A percentile compares a stretch with the other conserved stretches of the same genome.
These are phyloP conservation scores for Capsicum rhomboideum DNA, from an alignment of 257 asterid genomes.

Conservation along the genomic window DNA sequence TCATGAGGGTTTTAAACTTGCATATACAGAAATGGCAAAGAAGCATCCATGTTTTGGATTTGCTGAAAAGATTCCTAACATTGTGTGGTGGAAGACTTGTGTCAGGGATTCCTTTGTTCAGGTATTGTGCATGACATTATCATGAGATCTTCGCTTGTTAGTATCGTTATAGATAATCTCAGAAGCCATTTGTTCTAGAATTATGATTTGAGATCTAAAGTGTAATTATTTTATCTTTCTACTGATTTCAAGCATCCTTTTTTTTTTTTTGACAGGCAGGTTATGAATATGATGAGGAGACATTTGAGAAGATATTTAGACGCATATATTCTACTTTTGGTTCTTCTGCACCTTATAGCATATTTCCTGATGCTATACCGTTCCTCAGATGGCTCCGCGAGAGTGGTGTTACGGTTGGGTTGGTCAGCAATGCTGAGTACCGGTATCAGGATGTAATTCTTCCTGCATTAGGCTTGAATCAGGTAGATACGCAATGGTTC, in stretches of 20 bases:
- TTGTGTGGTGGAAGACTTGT: slow-evolving; percentile 93
- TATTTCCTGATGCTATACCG: slow-evolving; percentile 76
- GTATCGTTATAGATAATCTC: not conserved
- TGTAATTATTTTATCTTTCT: not conserved
- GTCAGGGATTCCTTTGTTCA: slow-evolving; percentile 80
- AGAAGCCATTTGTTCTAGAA: not conserved
- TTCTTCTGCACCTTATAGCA: slow-evolving; percentile 76
- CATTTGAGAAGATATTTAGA: slow-evolving; percentile 75
- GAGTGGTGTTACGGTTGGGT: slow-evolving; percentile 60
- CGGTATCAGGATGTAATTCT: slow-evolving; percentile 88
- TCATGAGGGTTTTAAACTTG: slow-evolving; percentile 87
- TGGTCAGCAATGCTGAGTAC: slow-evolving; percentile 92
- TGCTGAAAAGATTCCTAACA: slow-evolving; percentile 79
- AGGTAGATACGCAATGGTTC: slow-evolving; percentile 31
- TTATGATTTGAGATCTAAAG: not conserved
- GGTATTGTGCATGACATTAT: slow-evolving; percentile 29
- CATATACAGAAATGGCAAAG: slow-evolving; percentile 79
- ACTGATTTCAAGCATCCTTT: not conserved
- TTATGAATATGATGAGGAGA: slow-evolving; percentile 87
- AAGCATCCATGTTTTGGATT: slow-evolving; percentile 96
- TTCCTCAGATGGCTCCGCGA: slow-evolving; percentile 79
- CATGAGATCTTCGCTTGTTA: not conserved
- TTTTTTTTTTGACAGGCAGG: slow-evolving; percentile 64
- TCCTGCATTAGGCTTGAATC: slow-evolving; percentile 77
- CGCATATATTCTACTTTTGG: slow-evolving; percentile 90